Base-by-base conservation (phyloP, 139 green algal species). In the Chlorella sp. region DNA sequence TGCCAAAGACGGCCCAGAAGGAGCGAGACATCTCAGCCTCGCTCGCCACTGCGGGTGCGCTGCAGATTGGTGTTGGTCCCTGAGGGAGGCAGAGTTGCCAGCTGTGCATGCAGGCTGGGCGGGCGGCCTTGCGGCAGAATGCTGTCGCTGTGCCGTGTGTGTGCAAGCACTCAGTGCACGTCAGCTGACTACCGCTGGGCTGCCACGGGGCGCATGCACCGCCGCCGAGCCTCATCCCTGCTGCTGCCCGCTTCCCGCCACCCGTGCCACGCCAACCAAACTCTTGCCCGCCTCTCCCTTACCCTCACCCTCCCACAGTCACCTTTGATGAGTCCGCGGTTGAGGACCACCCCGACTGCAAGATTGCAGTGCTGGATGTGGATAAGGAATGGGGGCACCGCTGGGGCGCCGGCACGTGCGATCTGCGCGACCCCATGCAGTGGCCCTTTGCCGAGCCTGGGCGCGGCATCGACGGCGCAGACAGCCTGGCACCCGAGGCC, bases 321-420 rank as follows among this genome's bases (percentile, higher is more conserved):
- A 57, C 36, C 4, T 82, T 82, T 72, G 76, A 82, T 17, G 76
- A 82, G 60, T 39, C 36, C 2, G 57, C 76, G n/a, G 72, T 74
- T 71, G 44, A 20, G 15, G 62, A 75, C 41, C 23, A 39, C 34
- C 16, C 30, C 57, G 60, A 87, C n/a, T 90, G 87, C 82, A 88
- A 86, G 68, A 86, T 90, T 36, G 36, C 56, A 16, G 87, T 90
- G 21, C 11, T 90, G 68, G 87, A 90, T 51, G 82, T 80, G 21
- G 74, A 70, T 20, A 17, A 56, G 67, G 82, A 85, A 12, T 60
- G 87, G 56, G 87, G 64, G 7, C 47, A 25, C 16, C 25, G 47
- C 5, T 70, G 74, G 15, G 63, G 65, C 36, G 81, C 82, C 23
- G 75, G 62, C 25, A 57, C 64, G 12, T 90, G 87, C 75, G 78